Percentiles rank a stretch among this genome's conserved stretches.
Evolutionary conservation across 768 basidiomycete genomes (phyloP).

Genomic region (Leccinum subgranulosum): DNA sequence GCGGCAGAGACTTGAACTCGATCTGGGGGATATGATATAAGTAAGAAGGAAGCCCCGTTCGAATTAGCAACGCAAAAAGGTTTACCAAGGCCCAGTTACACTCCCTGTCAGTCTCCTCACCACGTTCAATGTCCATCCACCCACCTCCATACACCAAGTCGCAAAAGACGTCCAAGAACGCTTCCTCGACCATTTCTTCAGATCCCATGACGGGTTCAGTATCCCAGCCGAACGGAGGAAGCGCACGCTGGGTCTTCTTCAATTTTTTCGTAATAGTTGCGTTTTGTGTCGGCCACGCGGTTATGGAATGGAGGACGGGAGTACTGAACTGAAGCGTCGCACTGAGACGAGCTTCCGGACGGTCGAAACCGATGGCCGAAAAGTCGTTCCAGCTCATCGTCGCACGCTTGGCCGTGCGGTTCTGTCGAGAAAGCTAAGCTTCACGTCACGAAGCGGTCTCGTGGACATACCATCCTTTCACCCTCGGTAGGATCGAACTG

Average conservation of each 20-base stretch:
- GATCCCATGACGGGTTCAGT: conserved; percentile 76
- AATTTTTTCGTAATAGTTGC: conserved; percentile 74
- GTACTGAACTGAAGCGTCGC: conserved; percentile 79
- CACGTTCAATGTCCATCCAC: conserved; percentile 77
- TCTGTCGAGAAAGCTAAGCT: conserved; percentile 37
- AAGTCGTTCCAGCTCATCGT: conserved; percentile 94
- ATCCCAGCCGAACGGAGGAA: conserved; percentile 92
- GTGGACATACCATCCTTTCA: conserved; percentile 55
- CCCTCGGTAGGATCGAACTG: conserved; percentile 92
- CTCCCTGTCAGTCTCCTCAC: conserved; percentile 73
- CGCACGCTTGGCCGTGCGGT: conserved; percentile 67
- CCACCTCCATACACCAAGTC: conserved; percentile 79
- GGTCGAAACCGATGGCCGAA: conserved; percentile 76
- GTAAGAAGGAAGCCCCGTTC: background rate
- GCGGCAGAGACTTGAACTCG: conserved; percentile 79
- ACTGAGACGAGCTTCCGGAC: conserved; percentile 70
- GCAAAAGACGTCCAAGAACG: conserved; percentile 85
- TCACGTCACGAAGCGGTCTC: background rate
- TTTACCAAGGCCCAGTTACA: conserved; percentile 91
- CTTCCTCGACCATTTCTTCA: conserved; percentile 85
- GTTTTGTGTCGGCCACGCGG: conserved; percentile 70
- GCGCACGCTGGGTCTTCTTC: conserved; percentile 67
- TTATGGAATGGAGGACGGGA: conserved; percentile 54
- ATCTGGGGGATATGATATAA: conserved; percentile 49
- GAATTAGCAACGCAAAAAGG: conserved; percentile 6